Percentiles rank a stretch among this genome's conserved stretches.
These are phyloP conservation scores for Madurella mycetomatis DNA, from an alignment of 2,329 filamentous ascomycete species.

Conservation along the genomic window DNA sequence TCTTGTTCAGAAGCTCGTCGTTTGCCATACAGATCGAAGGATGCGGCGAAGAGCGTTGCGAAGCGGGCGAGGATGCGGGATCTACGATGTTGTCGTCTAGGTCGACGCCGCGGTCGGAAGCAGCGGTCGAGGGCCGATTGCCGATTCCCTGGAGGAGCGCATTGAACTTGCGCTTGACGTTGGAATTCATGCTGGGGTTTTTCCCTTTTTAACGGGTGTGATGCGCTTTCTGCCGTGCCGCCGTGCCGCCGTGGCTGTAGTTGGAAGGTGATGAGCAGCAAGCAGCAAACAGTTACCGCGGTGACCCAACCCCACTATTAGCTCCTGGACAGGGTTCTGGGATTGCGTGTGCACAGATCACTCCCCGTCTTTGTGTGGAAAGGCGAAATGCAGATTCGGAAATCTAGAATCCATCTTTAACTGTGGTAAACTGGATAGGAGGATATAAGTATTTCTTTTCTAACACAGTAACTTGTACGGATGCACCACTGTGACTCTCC, in stretches of 20 bases:
- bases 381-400: too few relatives aligned
- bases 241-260: neutral
- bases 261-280: neutral
- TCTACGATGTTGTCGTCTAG: constrained; percentile 26
- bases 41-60: constrained; percentile 23
- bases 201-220: neutral
- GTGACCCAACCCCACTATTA: neutral
- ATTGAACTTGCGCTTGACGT: constrained; percentile 76
- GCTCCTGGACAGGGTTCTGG: neutral
- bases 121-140: constrained; percentile 43
- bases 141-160: constrained; percentile 64
- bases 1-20: constrained; percentile 46
- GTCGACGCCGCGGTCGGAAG: constrained; percentile 32
- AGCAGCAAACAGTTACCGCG: neutral
- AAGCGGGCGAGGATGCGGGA: constrained; percentile 21
- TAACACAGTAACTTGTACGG: too few relatives aligned
- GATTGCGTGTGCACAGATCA: too few relatives aligned
- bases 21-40: constrained; percentile 23
- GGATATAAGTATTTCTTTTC: too few relatives aligned
- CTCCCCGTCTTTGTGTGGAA: too few relatives aligned
- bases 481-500: too few relatives aligned
- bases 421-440: too few relatives aligned
- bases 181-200: constrained; percentile 57
- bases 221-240: neutral
- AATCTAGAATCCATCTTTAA: too few relatives aligned